phyloP scores from a whole-genome alignment of 1,284 basidiomycete species.

The Fomitopsis pinicola region DNA sequence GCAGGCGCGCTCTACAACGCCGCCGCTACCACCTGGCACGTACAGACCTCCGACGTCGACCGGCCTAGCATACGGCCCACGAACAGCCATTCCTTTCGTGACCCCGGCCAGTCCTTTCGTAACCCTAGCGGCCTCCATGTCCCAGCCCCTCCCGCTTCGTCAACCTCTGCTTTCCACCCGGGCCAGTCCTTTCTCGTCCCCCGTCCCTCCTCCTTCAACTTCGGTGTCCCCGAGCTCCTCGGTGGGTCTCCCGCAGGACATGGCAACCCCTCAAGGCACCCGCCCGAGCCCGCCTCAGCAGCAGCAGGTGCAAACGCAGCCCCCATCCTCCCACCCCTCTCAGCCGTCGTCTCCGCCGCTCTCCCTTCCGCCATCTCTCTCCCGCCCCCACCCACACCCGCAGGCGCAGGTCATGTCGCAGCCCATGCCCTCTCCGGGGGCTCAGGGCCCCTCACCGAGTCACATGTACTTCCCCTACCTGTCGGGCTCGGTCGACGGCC shows the following conservation, averaged over 20 bases:
- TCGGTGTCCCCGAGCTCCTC: slow-evolving; percentile 41
- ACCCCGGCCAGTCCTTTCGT: slow-evolving; percentile 67
- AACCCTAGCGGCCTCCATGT: slow-evolving; percentile 21
- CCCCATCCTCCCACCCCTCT: slow-evolving; percentile 56
- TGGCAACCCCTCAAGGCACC: slow-evolving; percentile 40
- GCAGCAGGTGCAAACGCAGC: neutral
- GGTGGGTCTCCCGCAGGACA: slow-evolving; percentile 41
- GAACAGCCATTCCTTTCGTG: slow-evolving; percentile 64
- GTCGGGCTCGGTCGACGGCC: slow-evolving; percentile 33
- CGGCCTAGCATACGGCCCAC: slow-evolving; percentile 26
- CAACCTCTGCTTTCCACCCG: slow-evolving; percentile 37
- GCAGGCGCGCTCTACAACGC: slow-evolving; percentile 34
- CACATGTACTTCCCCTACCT: slow-evolving; percentile 45
- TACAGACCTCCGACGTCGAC: slow-evolving; percentile 36
- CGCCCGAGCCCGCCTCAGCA: slow-evolving; percentile 36
- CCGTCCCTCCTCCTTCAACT: slow-evolving; percentile 45
- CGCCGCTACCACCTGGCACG: slow-evolving; percentile 26
- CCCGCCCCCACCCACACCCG: slow-evolving; percentile 27
- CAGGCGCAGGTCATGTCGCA: slow-evolving; percentile 23
- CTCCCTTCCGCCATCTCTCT: slow-evolving; percentile 43
- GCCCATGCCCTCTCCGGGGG: slow-evolving; percentile 19
- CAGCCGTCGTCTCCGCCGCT: slow-evolving; percentile 67
- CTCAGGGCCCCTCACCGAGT: slow-evolving; percentile 33
- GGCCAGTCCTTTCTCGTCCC: slow-evolving; percentile 66
- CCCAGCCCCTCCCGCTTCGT: slow-evolving; percentile 37